A percentile compares a stretch with the other conserved stretches of the same genome.
Evolutionary conservation across 2,329 filamentous ascomycete species (phyloP).

Genomic region (Pseudogymnoascus sp.): DNA sequence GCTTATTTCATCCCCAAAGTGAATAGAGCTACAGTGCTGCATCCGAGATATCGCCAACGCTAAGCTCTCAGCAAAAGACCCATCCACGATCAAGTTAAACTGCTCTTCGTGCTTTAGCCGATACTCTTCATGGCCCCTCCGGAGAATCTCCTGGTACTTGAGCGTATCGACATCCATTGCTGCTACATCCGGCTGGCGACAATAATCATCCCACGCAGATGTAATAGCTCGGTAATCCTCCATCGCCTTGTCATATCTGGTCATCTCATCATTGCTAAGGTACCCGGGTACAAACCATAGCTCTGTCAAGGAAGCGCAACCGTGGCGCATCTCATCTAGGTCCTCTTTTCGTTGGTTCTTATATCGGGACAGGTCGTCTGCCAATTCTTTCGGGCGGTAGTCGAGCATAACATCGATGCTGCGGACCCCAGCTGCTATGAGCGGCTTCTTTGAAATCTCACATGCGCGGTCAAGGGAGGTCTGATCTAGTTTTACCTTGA

Average conservation of each 20-base stretch:
- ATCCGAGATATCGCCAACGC: constrained; percentile 5
- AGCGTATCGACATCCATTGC: neutral
- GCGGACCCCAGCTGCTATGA: neutral
- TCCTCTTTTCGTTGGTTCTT: neutral
- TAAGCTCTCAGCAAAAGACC: neutral
- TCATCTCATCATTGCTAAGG: no score
- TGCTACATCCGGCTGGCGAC: neutral
- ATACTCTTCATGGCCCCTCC: neutral
- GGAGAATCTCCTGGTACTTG: neutral
- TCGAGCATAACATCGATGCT: neutral
- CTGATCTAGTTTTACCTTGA: neutral
- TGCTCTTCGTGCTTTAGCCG: neutral
- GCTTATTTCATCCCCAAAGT: neutral
- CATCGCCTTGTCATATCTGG: no score
- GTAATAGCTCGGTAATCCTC: neutral
- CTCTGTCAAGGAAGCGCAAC: no score
- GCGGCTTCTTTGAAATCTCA: neutral
- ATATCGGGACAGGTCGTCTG: neutral
- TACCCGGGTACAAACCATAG: no score
- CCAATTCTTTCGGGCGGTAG: constrained; percentile 1
- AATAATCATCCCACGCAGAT: neutral
- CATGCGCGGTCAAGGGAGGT: neutral
- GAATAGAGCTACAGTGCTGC: neutral
- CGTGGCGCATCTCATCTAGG: no score
- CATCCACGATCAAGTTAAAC: neutral